Evolutionary conservation across 805 yeast genomes (phyloP).

Genomic region (Pichia pseudocactophila): DNA sequence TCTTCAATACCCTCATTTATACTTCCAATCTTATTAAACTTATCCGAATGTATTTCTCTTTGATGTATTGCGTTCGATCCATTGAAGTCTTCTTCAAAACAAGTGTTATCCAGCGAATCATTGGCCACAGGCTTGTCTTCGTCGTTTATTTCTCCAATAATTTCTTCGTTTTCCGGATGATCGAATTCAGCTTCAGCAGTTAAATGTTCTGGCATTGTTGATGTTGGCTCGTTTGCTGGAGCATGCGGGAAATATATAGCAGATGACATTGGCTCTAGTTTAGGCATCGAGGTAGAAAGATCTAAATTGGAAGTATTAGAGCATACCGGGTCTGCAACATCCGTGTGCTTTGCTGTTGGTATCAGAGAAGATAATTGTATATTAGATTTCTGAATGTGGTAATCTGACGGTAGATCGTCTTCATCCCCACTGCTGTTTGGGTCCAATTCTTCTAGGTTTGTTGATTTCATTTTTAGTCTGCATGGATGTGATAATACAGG

Average conservation of each 20-base stretch:
- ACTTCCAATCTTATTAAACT: too few species aligned
- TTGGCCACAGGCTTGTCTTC: background rate
- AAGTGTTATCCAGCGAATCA: background rate
- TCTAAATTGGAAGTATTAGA: background rate
- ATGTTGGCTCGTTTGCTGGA: conserved; percentile 26
- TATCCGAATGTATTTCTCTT: too few species aligned
- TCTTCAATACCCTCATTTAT: background rate
- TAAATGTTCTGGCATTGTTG: conserved; percentile 30
- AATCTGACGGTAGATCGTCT: too few species aligned
- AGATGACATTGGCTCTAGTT: conserved; percentile 53
- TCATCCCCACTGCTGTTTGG: too few species aligned
- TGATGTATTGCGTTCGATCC: too few species aligned
- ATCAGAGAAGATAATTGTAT: too few species aligned
- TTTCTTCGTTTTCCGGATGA: conserved; percentile 13
- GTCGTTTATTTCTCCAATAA: background rate
- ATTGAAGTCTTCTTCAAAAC: too few species aligned
- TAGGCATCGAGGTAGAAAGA: conserved; percentile 13
- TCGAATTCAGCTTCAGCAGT: conserved; percentile 45
- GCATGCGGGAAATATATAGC: conserved; percentile 68
- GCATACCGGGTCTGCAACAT: too few species aligned
- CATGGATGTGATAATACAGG: conserved; percentile 3
- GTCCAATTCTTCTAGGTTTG: background rate
- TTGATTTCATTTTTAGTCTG: background rate
- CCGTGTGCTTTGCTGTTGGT: too few species aligned
- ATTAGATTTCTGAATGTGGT: too few species aligned